phyloP scores from a whole-genome alignment of 1,139 yeast species.

The Lipomyces yarrowii region DNA sequence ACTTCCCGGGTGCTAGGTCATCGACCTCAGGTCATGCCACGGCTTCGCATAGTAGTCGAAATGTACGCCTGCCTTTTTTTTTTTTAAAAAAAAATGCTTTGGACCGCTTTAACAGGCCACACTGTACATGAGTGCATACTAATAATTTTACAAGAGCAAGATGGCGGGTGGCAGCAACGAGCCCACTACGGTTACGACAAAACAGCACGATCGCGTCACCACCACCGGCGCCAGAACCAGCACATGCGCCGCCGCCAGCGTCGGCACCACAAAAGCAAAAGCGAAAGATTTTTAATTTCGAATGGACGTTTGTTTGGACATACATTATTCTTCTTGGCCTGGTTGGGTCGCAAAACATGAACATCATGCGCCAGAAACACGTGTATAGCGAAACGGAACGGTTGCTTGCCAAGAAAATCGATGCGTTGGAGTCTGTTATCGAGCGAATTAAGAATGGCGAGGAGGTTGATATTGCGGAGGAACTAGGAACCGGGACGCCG shows the following conservation, averaged over 20 bases:
- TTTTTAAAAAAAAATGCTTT: too few relatives aligned
- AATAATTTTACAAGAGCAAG: not conserved
- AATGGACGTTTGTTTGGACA: slow-evolving; percentile 29
- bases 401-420: slow-evolving; percentile 21
- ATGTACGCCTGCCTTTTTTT: not conserved
- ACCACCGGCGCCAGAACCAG: not conserved
- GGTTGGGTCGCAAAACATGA: slow-evolving; percentile 33
- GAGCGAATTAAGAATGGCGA: slow-evolving; percentile 27
- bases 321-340: slow-evolving; percentile 30
- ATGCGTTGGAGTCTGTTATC: slow-evolving; percentile 20
- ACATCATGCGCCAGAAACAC: slow-evolving; percentile 30
- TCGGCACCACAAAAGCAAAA: not conserved
- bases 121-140: too few relatives aligned
- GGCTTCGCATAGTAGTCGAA: not conserved
- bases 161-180: not conserved
- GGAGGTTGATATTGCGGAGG: slow-evolving; percentile 32
- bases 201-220: not conserved
- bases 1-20: not conserved
- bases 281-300: slow-evolving; percentile 1
- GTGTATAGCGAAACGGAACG: slow-evolving; percentile 26
- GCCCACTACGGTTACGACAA: not conserved
- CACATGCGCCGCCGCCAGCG: not conserved
- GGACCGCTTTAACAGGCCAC: too few relatives aligned
- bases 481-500: slow-evolving; percentile 33
- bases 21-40: not conserved